Evolutionary conservation across 1,139 yeast species (phyloP).

Genomic region (Saccharomyces hybrid): DNA sequence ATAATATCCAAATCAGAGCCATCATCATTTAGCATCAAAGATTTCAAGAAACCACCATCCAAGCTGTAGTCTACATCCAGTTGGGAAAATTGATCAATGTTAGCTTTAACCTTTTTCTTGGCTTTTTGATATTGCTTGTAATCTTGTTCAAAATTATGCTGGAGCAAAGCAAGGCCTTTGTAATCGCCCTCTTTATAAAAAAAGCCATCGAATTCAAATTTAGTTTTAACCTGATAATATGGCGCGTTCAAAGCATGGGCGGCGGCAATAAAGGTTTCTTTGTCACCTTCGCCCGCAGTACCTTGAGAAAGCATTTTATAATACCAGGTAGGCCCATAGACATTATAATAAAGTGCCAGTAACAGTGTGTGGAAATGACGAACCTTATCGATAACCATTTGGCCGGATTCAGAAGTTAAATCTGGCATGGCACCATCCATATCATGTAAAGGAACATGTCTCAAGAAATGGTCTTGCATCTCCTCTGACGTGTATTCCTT

Average conservation of each 20-base stretch:
- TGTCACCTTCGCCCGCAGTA: constrained; percentile 57
- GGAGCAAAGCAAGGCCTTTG: constrained; percentile 40
- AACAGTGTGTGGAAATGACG: constrained; percentile 44
- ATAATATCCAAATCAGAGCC: constrained; percentile 14
- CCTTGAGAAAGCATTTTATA: constrained; percentile 50
- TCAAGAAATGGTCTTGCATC: constrained; percentile 7
- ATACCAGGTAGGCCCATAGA: constrained; percentile 47
- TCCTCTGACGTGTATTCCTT: constrained; percentile 4
- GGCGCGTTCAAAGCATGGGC: constrained; percentile 45
- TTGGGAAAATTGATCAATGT: constrained; percentile 7
- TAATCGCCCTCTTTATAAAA: constrained; percentile 32
- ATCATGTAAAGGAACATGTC: constrained; percentile 41
- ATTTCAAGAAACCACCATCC: constrained; percentile 11
- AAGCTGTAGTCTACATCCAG: constrained; percentile 13
- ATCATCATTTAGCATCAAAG: constrained; percentile 10
- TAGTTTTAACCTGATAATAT: constrained; percentile 46
- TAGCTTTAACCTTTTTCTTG: constrained; percentile 7
- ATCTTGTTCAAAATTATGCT: constrained; percentile 39
- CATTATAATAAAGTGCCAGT: constrained; percentile 50
- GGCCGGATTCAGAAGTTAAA: constrained; percentile 57
- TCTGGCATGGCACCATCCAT: constrained; percentile 51
- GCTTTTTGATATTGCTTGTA: constrained; percentile 27
- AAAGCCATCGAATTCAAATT: constrained; percentile 43
- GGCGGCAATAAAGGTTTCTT: constrained; percentile 57
- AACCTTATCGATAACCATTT: constrained; percentile 45